These are phyloP conservation scores for Hymenoscyphus repandus DNA, from an alignment of 2,329 filamentous ascomycete genomes.

Conservation along the genomic window DNA sequence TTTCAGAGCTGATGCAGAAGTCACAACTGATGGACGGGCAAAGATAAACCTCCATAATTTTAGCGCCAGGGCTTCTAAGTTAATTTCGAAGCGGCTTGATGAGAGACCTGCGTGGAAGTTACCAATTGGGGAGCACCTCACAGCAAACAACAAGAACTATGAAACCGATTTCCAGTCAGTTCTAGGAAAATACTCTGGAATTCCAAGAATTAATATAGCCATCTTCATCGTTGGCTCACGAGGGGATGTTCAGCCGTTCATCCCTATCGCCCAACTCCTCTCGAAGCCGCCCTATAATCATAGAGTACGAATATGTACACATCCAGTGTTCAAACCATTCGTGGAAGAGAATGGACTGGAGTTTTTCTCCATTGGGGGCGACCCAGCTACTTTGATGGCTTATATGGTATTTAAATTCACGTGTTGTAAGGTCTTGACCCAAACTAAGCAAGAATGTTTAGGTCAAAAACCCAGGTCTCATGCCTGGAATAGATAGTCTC, in stretches of 20 bases:
- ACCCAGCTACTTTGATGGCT: constrained; percentile 47
- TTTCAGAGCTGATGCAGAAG: constrained; percentile 14
- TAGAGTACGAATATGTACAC: constrained; percentile 70
- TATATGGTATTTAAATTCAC: constrained; percentile 56
- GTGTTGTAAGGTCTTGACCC: too few species aligned
- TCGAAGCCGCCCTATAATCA: constrained; percentile 61
- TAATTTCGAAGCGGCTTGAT: constrained; percentile 15
- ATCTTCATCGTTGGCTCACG: constrained; percentile 79
- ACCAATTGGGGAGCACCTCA: constrained; percentile 14
- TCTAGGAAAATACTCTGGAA: constrained; percentile 13
- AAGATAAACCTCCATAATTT: constrained; percentile 17
- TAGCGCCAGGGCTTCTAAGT: constrained; percentile 7
- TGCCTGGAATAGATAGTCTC: constrained; percentile 72
- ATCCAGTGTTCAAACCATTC: constrained; percentile 70
- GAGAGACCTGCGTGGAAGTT: constrained; percentile 1
- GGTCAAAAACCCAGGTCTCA: constrained; percentile 73
- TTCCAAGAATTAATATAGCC: constrained; percentile 59
- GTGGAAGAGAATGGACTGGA: constrained; percentile 66
- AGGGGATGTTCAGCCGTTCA: constrained; percentile 74
- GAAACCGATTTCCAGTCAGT: constrained; percentile 11
- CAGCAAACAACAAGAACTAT: constrained; percentile 16
- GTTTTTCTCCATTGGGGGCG: constrained; percentile 74
- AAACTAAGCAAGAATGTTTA: too few species aligned
- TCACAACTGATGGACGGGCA: constrained; percentile 20
- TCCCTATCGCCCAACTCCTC: constrained; percentile 67